Evolutionary conservation across 176 grass and related monocot species (phyloP).

Genomic region (Areca catechu): DNA sequence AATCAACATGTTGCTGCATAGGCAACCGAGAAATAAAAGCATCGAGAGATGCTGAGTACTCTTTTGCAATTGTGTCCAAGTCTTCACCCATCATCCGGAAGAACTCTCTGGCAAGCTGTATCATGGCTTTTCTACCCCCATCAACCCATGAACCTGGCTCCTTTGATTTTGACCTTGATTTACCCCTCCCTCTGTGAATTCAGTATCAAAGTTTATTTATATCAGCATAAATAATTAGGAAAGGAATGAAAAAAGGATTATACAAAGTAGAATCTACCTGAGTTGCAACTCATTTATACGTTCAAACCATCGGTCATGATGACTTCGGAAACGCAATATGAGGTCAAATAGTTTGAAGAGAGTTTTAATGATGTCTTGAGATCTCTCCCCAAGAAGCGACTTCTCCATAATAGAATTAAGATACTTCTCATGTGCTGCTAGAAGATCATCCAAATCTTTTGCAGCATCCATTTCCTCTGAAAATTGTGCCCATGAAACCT

Average conservation of each 20-base stretch:
- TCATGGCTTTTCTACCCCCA: constrained; percentile 73
- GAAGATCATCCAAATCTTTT: constrained; percentile 88
- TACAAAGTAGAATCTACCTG: constrained; percentile 39
- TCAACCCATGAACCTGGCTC: constrained; percentile 43
- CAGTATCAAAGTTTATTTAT: too few species aligned
- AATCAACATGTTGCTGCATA: constrained; percentile 83
- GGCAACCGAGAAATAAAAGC: constrained; percentile 83
- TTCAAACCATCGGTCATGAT: constrained; percentile 88
- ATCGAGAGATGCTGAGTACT: constrained; percentile 75
- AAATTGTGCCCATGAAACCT: constrained; percentile 80
- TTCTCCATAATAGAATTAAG: constrained; percentile 82
- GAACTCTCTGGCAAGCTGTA: constrained; percentile 65
- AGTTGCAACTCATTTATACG: constrained; percentile 74
- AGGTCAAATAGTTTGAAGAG: constrained; percentile 85
- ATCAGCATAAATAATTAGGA: too few species aligned
- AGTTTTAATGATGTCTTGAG: constrained; percentile 49
- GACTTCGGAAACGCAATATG: constrained; percentile 67
- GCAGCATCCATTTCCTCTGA: constrained; percentile 91
- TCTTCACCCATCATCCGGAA: constrained; percentile 89
- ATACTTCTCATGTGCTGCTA: constrained; percentile 77
- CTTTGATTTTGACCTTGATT: constrained; percentile 66
- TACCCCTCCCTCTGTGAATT: constrained; percentile 48
- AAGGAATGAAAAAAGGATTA: not conserved
- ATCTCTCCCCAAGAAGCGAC: constrained; percentile 71
- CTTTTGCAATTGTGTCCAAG: constrained; percentile 77